phyloP scores from a whole-genome alignment of 805 yeast species.

The Candida lessepsii region DNA sequence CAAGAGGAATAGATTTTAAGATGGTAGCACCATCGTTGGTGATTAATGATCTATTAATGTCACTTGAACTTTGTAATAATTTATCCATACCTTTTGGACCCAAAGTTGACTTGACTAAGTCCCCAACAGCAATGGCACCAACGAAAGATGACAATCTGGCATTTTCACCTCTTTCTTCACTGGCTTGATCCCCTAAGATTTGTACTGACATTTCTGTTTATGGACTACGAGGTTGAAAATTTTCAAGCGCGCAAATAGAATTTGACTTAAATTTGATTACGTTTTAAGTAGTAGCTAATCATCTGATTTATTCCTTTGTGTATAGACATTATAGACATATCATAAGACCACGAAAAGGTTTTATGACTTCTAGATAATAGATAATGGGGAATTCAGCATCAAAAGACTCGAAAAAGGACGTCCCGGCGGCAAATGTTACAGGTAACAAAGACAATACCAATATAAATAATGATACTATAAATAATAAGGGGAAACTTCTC shows the following conservation, averaged over 20 bases:
- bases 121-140: conserved; percentile 99
- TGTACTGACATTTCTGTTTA: conserved; percentile 65
- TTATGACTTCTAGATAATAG: too few relatives aligned
- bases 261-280: not conserved
- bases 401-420: too few relatives aligned
- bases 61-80: conserved; percentile 79
- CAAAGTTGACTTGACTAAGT: conserved; percentile 85
- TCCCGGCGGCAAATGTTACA: too few relatives aligned
- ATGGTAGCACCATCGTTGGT: conserved; percentile 99
- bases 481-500: not conserved
- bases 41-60: conserved; percentile 67
- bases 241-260: not conserved
- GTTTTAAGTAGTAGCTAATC: not conserved
- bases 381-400: not conserved
- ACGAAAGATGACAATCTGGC: conserved; percentile 97
- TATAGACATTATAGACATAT: too few relatives aligned
- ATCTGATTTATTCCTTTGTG: too few relatives aligned
- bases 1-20: conserved; percentile 87
- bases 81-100: conserved; percentile 99
- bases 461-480: not conserved
- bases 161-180: conserved; percentile 96
- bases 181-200: conserved; percentile 94
- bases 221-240: not conserved
- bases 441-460: too few relatives aligned
- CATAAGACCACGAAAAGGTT: too few relatives aligned